Evolutionary conservation across 2,329 filamentous ascomycete genomes (phyloP).

Genomic region (Zymoseptoria ardabiliae): DNA sequence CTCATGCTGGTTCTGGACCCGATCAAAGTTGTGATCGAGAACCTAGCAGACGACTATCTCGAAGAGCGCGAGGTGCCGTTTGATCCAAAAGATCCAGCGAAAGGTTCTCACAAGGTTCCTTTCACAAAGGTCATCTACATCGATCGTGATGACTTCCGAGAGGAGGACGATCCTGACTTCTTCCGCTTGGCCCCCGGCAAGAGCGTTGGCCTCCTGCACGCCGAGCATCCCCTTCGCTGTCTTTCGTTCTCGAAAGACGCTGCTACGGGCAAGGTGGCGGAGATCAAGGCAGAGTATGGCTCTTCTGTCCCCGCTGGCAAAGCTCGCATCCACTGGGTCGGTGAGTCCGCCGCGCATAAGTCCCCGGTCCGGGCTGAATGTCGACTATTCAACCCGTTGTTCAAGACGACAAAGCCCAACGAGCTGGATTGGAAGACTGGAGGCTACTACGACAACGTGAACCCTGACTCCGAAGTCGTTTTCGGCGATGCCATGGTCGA

Average conservation of each 20-base stretch:
- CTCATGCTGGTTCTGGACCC: slow-evolving; percentile 87
- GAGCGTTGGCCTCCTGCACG: slow-evolving; percentile 65
- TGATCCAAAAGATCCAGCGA: slow-evolving; percentile 67
- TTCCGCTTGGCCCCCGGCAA: slow-evolving; percentile 72
- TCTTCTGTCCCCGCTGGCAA: slow-evolving; percentile 51
- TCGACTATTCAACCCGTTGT: slow-evolving; percentile 73
- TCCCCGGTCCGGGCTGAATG: slow-evolving; percentile 60
- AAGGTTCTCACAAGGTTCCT: slow-evolving; percentile 53
- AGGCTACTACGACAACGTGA: slow-evolving; percentile 77
- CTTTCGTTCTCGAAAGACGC: slow-evolving; percentile 61
- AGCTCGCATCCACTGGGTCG: slow-evolving; percentile 79
- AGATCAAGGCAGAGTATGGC: slow-evolving; percentile 59
- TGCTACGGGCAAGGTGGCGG: slow-evolving; percentile 55
- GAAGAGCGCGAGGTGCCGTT: slow-evolving; percentile 67
- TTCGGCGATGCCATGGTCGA: slow-evolving; percentile 74
- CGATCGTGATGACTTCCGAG: slow-evolving; percentile 70
- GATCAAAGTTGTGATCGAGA: slow-evolving; percentile 72
- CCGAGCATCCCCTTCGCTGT: slow-evolving; percentile 62
- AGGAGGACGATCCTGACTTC: slow-evolving; percentile 64
- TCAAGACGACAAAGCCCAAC: slow-evolving; percentile 78
- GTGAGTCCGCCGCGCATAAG: slow-evolving; percentile 55
- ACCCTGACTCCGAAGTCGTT: slow-evolving; percentile 75
- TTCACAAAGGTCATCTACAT: slow-evolving; percentile 80
- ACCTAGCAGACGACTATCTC: slow-evolving; percentile 60
- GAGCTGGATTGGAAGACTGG: slow-evolving; percentile 60